Evolutionary conservation across 2,329 filamentous ascomycete species (phyloP).

Genomic region (Blastomyces silverae): DNA sequence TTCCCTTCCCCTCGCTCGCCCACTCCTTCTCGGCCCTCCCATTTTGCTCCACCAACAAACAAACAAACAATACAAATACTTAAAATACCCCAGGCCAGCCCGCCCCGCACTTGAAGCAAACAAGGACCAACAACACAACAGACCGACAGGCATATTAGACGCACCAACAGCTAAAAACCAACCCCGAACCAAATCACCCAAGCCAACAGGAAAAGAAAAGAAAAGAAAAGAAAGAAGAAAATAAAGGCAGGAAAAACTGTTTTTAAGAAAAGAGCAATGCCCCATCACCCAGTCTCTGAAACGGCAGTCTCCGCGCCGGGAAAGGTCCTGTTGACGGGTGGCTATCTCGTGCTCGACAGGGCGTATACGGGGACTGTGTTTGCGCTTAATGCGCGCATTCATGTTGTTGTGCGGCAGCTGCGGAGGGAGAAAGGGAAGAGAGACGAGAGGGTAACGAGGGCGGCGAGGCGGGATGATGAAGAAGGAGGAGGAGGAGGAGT

Average conservation of each 20-base stretch:
- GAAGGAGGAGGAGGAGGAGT: constrained; percentile 11
- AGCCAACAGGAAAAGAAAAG: neutral
- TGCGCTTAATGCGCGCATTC: constrained; percentile 58
- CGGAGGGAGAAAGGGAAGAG: constrained; percentile 30
- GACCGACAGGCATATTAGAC: neutral
- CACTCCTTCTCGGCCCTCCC: neutral
- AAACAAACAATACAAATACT: neutral
- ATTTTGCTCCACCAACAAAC: neutral
- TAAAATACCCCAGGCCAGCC: neutral
- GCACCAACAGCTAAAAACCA: neutral
- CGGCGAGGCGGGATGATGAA: constrained; percentile 28
- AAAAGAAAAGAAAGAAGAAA: neutral
- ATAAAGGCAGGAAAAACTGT: too few relatives aligned
- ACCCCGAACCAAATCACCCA: neutral
- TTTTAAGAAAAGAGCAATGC: too few relatives aligned
- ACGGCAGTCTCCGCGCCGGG: constrained; percentile 80
- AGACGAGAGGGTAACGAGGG: neutral
- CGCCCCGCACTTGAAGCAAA: neutral
- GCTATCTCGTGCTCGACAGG: constrained; percentile 89
- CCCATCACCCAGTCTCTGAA: constrained; percentile 1
- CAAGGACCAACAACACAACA: neutral
- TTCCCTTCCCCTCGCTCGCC: neutral
- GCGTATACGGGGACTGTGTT: constrained; percentile 69
- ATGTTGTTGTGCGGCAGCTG: constrained; percentile 52
- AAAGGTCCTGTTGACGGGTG: constrained; percentile 90